These are phyloP conservation scores for Xerocomus minutiporus DNA, from an alignment of 1,284 basidiomycete species.

Conservation along the genomic window DNA sequence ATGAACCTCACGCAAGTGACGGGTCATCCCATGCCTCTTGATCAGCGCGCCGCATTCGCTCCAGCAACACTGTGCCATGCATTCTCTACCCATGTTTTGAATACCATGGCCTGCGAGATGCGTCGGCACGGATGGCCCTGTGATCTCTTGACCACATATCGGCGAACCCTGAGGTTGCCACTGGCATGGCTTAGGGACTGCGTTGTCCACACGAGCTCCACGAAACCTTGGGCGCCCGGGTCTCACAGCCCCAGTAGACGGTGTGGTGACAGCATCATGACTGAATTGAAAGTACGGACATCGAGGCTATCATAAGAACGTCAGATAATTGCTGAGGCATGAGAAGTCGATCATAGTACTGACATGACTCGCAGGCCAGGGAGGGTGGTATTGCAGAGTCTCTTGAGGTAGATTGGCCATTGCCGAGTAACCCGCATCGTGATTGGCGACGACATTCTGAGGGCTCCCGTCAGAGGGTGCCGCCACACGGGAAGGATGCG, in stretches of 20 bases:
- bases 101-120: constrained; percentile 22
- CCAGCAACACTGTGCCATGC: constrained; percentile 13
- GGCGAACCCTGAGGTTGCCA: constrained; percentile 8
- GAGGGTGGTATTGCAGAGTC: background rate
- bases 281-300: background rate
- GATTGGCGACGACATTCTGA: no score
- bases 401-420: background rate
- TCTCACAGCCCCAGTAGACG: background rate
- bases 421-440: background rate
- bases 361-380: constrained; percentile 1
- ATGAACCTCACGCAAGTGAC: constrained; percentile 18
- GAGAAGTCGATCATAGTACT: background rate
- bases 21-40: constrained; percentile 9
- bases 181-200: background rate
- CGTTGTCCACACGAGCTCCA: background rate
- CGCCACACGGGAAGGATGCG: background rate
- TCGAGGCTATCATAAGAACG: background rate
- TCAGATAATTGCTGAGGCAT: background rate
- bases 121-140: background rate
- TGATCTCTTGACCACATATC: constrained; percentile 10
- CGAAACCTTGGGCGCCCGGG: background rate
- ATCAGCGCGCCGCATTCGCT: background rate
- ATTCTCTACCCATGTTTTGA: background rate
- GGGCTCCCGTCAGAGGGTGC: background rate
- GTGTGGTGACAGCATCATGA: background rate